Conservation (phyloP, 1,284 basidiomycete species). For the Sphagnurus paluster region DNA sequence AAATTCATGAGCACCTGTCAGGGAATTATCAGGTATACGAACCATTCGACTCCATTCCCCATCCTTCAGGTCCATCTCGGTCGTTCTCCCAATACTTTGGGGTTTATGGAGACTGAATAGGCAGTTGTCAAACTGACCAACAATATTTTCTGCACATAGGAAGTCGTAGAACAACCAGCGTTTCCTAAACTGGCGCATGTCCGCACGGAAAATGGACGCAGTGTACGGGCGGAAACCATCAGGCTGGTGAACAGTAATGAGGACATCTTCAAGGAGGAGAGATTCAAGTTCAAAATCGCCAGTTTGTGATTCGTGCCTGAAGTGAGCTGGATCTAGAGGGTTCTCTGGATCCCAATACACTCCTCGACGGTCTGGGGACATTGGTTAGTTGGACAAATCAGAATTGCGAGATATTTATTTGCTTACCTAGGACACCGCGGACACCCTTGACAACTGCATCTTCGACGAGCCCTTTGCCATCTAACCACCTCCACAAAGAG, state of each 20-base stretch:
- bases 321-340: slow-evolving; percentile 76
- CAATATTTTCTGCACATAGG: slow-evolving; percentile 88
- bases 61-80: slow-evolving; percentile 79
- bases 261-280: slow-evolving; percentile 88
- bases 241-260: slow-evolving; percentile 95
- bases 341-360: slow-evolving; percentile 86
- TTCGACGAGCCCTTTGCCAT: slow-evolving; percentile 92
- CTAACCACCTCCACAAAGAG: slow-evolving; percentile 92
- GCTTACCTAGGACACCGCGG: slow-evolving; percentile 87
- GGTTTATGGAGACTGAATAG: slow-evolving; percentile 96
- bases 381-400: background rate
- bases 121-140: slow-evolving; percentile 98
- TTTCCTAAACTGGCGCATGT: slow-evolving; percentile 83
- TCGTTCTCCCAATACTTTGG: slow-evolving; percentile 92
- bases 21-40: slow-evolving; percentile 22
- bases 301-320: slow-evolving; percentile 69
- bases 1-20: background rate
- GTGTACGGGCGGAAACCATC: slow-evolving; percentile 92
- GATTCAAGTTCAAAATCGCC: slow-evolving; percentile 95
- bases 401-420: slow-evolving; percentile 26
- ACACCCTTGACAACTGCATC: slow-evolving; percentile 94
- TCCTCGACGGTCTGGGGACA: slow-evolving; percentile 76
- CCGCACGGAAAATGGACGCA: slow-evolving; percentile 94
- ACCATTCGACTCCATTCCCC: slow-evolving; percentile 90
- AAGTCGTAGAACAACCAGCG: slow-evolving; percentile 97